Percentiles rank a stretch among this genome's conserved stretches.
Evolutionary conservation across 805 yeast genomes (phyloP).

Genomic region (Cyberlindnera xishuangbannaensis): DNA sequence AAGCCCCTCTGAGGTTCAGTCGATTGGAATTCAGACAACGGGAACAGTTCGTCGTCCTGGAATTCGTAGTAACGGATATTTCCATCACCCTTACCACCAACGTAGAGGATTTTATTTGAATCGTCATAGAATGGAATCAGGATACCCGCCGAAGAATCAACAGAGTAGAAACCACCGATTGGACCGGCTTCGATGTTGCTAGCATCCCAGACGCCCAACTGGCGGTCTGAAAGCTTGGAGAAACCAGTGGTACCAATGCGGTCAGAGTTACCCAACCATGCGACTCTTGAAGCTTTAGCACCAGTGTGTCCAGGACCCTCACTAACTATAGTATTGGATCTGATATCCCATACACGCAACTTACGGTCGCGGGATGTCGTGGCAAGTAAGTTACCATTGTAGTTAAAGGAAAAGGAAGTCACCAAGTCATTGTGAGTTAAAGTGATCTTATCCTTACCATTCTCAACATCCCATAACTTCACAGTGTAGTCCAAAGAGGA

Average conservation of each 20-base stretch:
- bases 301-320: constrained; percentile 92
- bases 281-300: constrained; percentile 82
- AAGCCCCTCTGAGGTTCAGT: constrained; percentile 95
- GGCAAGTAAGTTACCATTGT: constrained; percentile 81
- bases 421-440: constrained; percentile 86
- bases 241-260: constrained; percentile 92
- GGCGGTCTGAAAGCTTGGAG: constrained; percentile 88
- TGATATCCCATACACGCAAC: constrained; percentile 87
- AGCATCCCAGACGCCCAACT: constrained; percentile 90
- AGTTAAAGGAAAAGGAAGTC: constrained; percentile 88
- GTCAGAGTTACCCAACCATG: constrained; percentile 85
- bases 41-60: constrained; percentile 75
- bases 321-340: constrained; percentile 63
- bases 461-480: constrained; percentile 82
- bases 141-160: constrained; percentile 91
- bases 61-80: constrained; percentile 92
- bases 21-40: constrained; percentile 84
- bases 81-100: constrained; percentile 98
- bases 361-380: constrained; percentile 89
- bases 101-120: constrained; percentile 68
- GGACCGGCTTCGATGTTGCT: constrained; percentile 72
- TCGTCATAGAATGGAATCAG: constrained; percentile 88
- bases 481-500: constrained; percentile 88
- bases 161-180: constrained; percentile 78
- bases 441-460: constrained; percentile 65